Evolutionary conservation across 192 early-diverging fungal genomes (phyloP).

Genomic region (Umbelopsis ramanniana): DNA sequence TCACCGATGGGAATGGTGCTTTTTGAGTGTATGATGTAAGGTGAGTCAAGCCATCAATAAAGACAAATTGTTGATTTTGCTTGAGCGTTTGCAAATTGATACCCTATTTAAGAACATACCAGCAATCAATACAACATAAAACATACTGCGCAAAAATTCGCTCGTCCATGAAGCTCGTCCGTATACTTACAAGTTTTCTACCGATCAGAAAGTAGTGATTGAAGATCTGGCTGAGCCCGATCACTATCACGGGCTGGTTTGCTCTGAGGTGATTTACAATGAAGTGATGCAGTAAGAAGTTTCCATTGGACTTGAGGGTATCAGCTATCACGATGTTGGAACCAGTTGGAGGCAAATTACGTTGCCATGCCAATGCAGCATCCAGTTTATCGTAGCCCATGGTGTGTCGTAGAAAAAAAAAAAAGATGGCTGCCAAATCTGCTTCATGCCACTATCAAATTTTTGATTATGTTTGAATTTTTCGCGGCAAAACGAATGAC

Average conservation of each 20-base stretch:
- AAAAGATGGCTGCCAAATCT: too few relatives aligned
- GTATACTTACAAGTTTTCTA: slow-evolving; percentile 54
- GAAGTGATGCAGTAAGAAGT: slow-evolving; percentile 68
- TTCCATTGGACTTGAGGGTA: slow-evolving; percentile 55
- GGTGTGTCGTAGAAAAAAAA: too few relatives aligned
- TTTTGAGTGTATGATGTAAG: slow-evolving; percentile 46
- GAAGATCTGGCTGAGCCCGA: slow-evolving; percentile 60
- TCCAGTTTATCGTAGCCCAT: slow-evolving; percentile 56
- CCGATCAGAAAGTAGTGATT: slow-evolving; percentile 63
- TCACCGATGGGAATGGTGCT: slow-evolving; percentile 32
- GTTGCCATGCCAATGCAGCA: slow-evolving; percentile 47
- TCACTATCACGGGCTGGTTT: slow-evolving; percentile 54
- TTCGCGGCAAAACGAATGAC: not conserved
- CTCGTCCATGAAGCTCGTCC: too few relatives aligned
- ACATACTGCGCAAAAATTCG: too few relatives aligned
- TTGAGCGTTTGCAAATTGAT: slow-evolving; percentile 51
- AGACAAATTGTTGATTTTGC: slow-evolving; percentile 51
- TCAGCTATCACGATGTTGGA: slow-evolving; percentile 58
- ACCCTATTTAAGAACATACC: slow-evolving; percentile 40
- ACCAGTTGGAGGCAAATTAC: slow-evolving; percentile 48
- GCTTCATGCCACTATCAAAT: not conserved
- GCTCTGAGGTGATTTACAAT: slow-evolving; percentile 62
- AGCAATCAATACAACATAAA: too few relatives aligned
- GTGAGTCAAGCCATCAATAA: slow-evolving; percentile 62
- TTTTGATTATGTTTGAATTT: not conserved